phyloP scores from a whole-genome alignment of 148 eudicot genomes.

The Linanthus parryae region DNA sequence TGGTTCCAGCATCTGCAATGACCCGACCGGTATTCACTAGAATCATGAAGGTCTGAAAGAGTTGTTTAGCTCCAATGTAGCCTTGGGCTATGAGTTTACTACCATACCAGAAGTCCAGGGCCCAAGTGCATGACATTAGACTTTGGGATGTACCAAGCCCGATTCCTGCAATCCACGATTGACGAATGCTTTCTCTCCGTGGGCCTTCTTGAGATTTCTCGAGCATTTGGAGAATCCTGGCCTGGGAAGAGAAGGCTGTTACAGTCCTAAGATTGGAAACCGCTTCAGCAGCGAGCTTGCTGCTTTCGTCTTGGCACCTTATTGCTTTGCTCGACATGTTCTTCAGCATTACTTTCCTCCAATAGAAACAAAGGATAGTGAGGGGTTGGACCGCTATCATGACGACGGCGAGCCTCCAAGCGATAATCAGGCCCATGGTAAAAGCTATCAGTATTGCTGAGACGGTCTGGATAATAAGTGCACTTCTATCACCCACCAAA shows the following conservation, averaged over 20 bases:
- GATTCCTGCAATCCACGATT: neutral
- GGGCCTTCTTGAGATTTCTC: slow-evolving; percentile 10
- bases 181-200: neutral
- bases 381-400: slow-evolving; percentile 7
- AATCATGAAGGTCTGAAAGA: neutral
- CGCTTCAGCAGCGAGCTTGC: slow-evolving; percentile 10
- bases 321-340: slow-evolving; percentile 3
- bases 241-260: slow-evolving; percentile 5
- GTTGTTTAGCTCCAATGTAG: neutral
- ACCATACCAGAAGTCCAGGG: slow-evolving; percentile 8
- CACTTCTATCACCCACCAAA: slow-evolving; percentile 8
- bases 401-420: slow-evolving; percentile 8
- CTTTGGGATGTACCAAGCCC: slow-evolving; percentile 5
- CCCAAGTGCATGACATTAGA: neutral
- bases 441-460: slow-evolving; percentile 5
- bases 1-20: slow-evolving; percentile 1
- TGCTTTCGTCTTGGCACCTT: slow-evolving; percentile 1
- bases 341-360: neutral
- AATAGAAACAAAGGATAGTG: slow-evolving; percentile 3
- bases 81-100: neutral
- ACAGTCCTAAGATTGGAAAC: slow-evolving; percentile 9
- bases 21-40: neutral
- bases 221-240: neutral
- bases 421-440: slow-evolving; percentile 6
- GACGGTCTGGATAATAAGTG: slow-evolving; percentile 5